Base-by-base conservation (phyloP, 2,329 filamentous ascomycete species). In the Teratosphaeriaceae sp. region DNA sequence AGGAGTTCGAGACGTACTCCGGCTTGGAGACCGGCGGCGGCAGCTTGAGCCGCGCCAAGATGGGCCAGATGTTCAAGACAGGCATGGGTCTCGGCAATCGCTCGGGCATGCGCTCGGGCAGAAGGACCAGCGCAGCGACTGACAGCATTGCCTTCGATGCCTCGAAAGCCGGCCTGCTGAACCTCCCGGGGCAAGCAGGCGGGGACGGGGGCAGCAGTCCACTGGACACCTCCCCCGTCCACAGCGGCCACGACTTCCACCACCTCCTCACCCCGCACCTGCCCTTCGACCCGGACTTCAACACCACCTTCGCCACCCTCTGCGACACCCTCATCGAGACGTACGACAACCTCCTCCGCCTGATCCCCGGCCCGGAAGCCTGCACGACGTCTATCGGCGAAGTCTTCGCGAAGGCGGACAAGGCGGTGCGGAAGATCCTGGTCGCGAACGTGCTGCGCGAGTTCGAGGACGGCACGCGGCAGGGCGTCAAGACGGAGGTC, bases 241-340 rank as follows among this genome's bases (percentile, higher is more conserved):
- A 88, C 19, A 69, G 85, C 31, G 83, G 85, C 0, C 88, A 88
- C 27, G 87, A 94, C 57, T 98, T 96, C 63, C 80, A 81, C 0
- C 82, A 90, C 62, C 74, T 98, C 1, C 75, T 96, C 16, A 97
- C 90, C n/a, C 92, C 92, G 0, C 84, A 82, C 13, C 69, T 98
- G 37, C 92, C 92, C 0, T 98, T 98, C 60, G 89, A 97, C 51
- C 92, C 92, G 0, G 92, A 98, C 65, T 98, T 95, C 59, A 92
- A 90, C 64, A 88, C 94, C 68, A 96, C 89, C 0, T 97, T 97
- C 68, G 84, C 88, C 12, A 96, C 92, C 11, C 74, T 98, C 5
- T 97, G 92, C 68, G 92, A 98, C 61, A 87, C 94, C 2, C 70
- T 98, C 48, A 94, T 96, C 56, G 92, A 97, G 63, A 87, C 82